Evolutionary conservation across 495 filamentous ascomycete species (phyloP).

Genomic region (Aspergillus ellipticus): DNA sequence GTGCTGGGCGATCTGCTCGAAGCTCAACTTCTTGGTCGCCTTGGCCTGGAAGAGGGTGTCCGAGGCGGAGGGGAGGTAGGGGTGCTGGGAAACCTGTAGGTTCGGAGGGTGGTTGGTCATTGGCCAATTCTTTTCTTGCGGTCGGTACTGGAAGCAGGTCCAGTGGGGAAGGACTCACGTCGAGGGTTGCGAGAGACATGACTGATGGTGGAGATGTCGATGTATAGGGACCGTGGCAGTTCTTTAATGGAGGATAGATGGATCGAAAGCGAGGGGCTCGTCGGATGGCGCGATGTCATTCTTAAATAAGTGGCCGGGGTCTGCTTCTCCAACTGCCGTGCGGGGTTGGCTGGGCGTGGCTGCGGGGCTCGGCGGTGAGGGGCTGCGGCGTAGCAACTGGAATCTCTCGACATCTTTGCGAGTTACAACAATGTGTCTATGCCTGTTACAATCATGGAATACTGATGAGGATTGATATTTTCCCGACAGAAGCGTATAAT

Average conservation of each 20-base stretch:
- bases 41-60: slow-evolving; percentile 83
- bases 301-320: slow-evolving; percentile 9
- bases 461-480: too few relatives aligned
- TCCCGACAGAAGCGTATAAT: too few relatives aligned
- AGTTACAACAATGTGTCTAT: too few relatives aligned
- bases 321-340: slow-evolving; percentile 14
- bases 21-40: slow-evolving; percentile 67
- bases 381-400: too few relatives aligned
- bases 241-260: background rate
- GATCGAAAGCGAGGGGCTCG: background rate
- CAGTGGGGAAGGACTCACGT: slow-evolving; percentile 24
- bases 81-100: slow-evolving; percentile 37
- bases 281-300: slow-evolving; percentile 6
- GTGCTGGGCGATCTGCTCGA: slow-evolving; percentile 71
- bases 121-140: too few relatives aligned
- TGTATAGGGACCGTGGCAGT: background rate
- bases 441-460: too few relatives aligned
- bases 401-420: too few relatives aligned
- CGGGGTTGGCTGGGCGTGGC: slow-evolving; percentile 9
- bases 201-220: background rate
- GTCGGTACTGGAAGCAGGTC: too few relatives aligned
- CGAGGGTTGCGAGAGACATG: slow-evolving; percentile 43
- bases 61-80: slow-evolving; percentile 63
- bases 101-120: background rate
- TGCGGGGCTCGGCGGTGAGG: too few relatives aligned